Evolutionary conservation across 1,284 basidiomycete genomes (phyloP), one percentile per base, ranked within the genome.

Genomic region (Serendipita sp.): DNA sequence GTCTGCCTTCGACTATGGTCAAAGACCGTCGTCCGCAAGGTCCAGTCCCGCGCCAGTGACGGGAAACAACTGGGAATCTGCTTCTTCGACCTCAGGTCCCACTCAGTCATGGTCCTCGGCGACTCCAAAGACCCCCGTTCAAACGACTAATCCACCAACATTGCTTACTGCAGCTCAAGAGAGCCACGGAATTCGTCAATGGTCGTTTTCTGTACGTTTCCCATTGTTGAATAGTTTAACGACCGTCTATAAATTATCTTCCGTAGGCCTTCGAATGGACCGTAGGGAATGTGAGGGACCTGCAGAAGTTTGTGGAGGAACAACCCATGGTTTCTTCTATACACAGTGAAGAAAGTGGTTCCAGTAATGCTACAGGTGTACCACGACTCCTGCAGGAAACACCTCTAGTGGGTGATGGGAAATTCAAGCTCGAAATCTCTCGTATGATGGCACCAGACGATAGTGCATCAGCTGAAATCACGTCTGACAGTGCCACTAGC

Each of bases 401-500:
- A 0, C 81, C 82, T 13, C 76, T 81, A 62, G 74, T 87, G n/a
- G 84, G 82, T 49, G 84, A 87, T 64, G 80, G 81, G 61, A 85
- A 84, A 71, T 88, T 83, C 74, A 87, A 86, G 70, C 75, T 88
- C 0, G 84, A 85, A 70, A 81, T 85, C 65, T 78, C 82, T 80
- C 41, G 77, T 69, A 29, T 17, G 22, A 61, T 58, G 15, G 32
- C 1, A 12, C 15, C 29, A 10, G 22, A 65, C 64, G 6, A 29
- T 61, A 30, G 49, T 61, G 35, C 62, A 63, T 42, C 65, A 64
- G 34, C 68, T 65, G 63, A 64, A 0, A 50, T 67, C n/a, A 64
- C 65, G 10, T 62, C 67, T 43, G 67, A 66, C 32, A 49, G 41
- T 29, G 66, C 68, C 10, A 55, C 32, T 4, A 32, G 47, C 6